Percentiles rank a stretch among this genome's conserved stretches.
Conservation (phyloP, 352 stramenopile genomes). For the Globisporangium paddicum region DNA sequence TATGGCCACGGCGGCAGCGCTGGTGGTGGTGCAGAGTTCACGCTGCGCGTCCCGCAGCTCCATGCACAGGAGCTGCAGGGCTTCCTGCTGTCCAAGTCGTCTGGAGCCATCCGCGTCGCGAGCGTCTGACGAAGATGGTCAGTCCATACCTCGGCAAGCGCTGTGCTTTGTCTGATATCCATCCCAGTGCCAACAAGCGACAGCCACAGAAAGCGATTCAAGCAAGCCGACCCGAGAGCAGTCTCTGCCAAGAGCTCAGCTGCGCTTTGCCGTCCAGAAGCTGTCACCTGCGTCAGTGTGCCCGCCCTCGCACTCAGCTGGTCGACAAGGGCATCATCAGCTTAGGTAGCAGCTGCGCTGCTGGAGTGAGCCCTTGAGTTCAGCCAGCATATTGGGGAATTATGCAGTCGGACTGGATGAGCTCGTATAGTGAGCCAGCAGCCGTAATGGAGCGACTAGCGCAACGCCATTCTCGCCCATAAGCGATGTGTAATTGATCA, state of each 20-base stretch:
- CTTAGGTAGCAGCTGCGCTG: background rate
- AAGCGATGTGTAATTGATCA: no score
- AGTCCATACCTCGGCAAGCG: background rate
- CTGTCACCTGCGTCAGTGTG: background rate
- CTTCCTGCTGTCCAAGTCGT: conserved; percentile 45
- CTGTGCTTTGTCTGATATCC: background rate
- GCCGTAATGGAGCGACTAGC: background rate
- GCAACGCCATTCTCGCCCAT: background rate
- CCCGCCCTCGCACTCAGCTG: background rate
- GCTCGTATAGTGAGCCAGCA: no score
- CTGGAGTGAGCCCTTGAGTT: background rate
- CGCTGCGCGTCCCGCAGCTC: conserved; percentile 32
- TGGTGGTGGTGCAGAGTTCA: conserved; percentile 29
- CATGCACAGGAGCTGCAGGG: conserved; percentile 23
- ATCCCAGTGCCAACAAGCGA: no score
- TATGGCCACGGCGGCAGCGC: conserved; percentile 13
- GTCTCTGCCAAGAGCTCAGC: background rate
- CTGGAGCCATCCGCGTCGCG: conserved; percentile 23
- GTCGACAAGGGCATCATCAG: background rate
- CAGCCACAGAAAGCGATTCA: background rate
- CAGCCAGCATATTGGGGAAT: no score
- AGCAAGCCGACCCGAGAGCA: background rate
- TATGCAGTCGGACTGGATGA: no score
- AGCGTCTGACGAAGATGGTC: background rate
- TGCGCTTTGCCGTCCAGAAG: background rate